Conservation (phyloP, 2,329 filamentous ascomycete genomes). For the Epichloe brachyelytri region DNA sequence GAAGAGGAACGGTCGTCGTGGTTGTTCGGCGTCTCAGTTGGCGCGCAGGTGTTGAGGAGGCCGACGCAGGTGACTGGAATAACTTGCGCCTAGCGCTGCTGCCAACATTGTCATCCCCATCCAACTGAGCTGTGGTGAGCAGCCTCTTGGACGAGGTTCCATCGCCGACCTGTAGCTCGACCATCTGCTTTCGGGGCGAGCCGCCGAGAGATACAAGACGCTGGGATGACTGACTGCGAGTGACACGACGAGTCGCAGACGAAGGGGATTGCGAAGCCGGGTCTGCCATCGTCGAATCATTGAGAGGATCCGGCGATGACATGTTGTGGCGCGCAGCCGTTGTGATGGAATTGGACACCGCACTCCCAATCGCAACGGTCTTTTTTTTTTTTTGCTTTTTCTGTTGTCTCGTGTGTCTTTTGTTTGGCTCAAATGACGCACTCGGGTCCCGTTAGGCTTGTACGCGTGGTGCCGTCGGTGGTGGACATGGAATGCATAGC, state of each 20-base stretch:
- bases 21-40: conserved; percentile 25
- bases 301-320: conserved; percentile 40
- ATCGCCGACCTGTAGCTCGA: conserved; percentile 42
- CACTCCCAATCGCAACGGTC: conserved; percentile 7
- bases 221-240: conserved; percentile 30
- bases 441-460: background rate
- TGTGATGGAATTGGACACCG: conserved; percentile 14
- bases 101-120: conserved; percentile 15
- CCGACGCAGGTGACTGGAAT: conserved; percentile 31
- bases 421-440: background rate
- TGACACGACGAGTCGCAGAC: conserved; percentile 27
- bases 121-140: conserved; percentile 38
- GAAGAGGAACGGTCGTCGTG: conserved; percentile 40
- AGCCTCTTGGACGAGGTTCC: conserved; percentile 37
- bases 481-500: conserved; percentile 1
- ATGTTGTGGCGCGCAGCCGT: conserved; percentile 20
- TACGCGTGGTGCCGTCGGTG: background rate
- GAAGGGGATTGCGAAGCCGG: conserved; percentile 21
- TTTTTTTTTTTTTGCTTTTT: background rate
- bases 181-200: conserved; percentile 43
- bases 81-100: conserved; percentile 25
- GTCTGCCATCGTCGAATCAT: conserved; percentile 23
- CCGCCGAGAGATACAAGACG: conserved; percentile 23
- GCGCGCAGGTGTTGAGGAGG: conserved; percentile 17
- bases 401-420: conserved; percentile 7